Evolutionary conservation across 805 yeast genomes (phyloP).

Genomic region (Ogataea kodamae): DNA sequence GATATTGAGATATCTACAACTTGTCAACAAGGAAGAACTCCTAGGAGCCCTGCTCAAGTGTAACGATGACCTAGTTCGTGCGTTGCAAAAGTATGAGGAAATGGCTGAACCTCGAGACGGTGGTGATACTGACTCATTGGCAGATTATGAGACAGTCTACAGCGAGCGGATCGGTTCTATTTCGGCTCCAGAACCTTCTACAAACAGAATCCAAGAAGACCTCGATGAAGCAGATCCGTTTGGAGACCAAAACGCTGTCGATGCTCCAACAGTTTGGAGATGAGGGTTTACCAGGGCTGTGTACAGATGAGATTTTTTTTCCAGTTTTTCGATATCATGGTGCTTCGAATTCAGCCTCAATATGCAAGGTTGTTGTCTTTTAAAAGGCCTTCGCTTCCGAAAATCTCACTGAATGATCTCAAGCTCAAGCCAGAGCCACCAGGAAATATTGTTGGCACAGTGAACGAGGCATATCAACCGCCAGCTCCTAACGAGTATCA

Average conservation of each 20-base stretch:
- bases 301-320: not conserved
- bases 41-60: constrained; percentile 86
- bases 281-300: constrained; percentile 5
- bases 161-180: constrained; percentile 13
- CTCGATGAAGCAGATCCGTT: constrained; percentile 29
- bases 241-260: constrained; percentile 32
- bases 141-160: constrained; percentile 35
- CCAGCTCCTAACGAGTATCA: constrained; percentile 64
- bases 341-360: constrained; percentile 7
- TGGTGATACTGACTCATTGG: constrained; percentile 38
- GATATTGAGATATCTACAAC: constrained; percentile 77
- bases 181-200: constrained; percentile 10
- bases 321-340: constrained; percentile 2
- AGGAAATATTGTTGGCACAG: constrained; percentile 88
- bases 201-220: constrained; percentile 1
- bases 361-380: constrained; percentile 16
- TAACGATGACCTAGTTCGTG: constrained; percentile 81
- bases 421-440: constrained; percentile 77
- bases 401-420: constrained; percentile 27
- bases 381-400: constrained; percentile 18
- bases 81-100: constrained; percentile 66
- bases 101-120: constrained; percentile 44
- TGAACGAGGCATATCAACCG: constrained; percentile 77
- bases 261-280: constrained; percentile 28
- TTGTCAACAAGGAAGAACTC: constrained; percentile 78